These are phyloP conservation scores for Monocercomonoides exilis DNA, from an alignment of 78 protist species.

Conservation along the genomic window DNA sequence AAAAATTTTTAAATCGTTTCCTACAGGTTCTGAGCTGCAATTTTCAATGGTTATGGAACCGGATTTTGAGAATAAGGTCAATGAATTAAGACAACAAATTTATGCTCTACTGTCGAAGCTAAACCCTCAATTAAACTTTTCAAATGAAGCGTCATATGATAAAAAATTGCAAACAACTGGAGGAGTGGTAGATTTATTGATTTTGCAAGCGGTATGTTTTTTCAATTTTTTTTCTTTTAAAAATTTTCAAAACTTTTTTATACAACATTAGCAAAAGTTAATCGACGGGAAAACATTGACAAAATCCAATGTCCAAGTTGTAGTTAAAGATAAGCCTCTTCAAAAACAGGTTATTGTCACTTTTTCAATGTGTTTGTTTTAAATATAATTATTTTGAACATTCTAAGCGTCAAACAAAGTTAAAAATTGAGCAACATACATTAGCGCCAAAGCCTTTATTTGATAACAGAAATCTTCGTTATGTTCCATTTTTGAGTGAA, in stretches of 20 bases:
- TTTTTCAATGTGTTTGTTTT: no score
- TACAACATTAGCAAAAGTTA: background rate
- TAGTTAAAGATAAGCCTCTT: no score
- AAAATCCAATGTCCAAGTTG: no score
- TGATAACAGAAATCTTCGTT: no score
- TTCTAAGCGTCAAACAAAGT: no score
- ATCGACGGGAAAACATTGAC: background rate
- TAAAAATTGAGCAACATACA: no score
- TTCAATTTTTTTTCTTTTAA: background rate
- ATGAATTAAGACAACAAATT: background rate
- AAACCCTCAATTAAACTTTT: background rate
- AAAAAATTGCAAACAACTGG: background rate
- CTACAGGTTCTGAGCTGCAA: background rate
- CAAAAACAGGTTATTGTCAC: no score
- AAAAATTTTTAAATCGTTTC: background rate
- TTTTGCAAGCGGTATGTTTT: no score
- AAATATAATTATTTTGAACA: no score
- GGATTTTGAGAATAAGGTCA: background rate
- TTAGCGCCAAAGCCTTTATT: no score
- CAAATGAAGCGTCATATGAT: background rate
- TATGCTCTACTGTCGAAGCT: background rate
- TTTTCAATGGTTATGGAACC: background rate
- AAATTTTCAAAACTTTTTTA: background rate
- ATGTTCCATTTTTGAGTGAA: no score
- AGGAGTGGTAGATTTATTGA: background rate